Conservation (phyloP, 2,329 filamentous ascomycete species). For the Elsinoe necatrix region DNA sequence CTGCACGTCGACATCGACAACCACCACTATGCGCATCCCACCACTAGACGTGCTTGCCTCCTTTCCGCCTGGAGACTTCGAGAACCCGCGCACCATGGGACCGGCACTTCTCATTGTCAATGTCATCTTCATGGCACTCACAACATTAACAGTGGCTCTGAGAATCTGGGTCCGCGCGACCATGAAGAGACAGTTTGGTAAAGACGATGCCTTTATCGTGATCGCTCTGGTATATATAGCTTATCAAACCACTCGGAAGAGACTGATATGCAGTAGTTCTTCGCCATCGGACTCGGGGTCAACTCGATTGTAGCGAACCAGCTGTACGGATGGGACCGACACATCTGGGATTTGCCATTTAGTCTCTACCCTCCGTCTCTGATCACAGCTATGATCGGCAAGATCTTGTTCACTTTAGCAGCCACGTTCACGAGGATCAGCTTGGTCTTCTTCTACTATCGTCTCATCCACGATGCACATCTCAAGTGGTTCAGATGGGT, state of each 20-base stretch:
- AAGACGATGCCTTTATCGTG: slow-evolving; percentile 36
- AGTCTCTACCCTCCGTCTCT: slow-evolving; percentile 22
- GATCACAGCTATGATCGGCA: slow-evolving; percentile 36
- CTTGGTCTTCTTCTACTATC: slow-evolving; percentile 40
- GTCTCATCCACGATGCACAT: slow-evolving; percentile 35
- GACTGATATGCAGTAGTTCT: slow-evolving; percentile 24
- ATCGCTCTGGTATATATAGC: slow-evolving; percentile 30
- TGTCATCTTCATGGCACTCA: slow-evolving; percentile 32
- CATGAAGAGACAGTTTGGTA: slow-evolving; percentile 36
- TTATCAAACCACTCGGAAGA: neutral
- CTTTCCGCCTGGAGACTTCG: slow-evolving; percentile 37
- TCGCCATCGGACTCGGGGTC: slow-evolving; percentile 32
- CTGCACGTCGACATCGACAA: neutral
- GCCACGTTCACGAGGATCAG: slow-evolving; percentile 38
- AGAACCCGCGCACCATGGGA: slow-evolving; percentile 34
- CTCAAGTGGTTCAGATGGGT: slow-evolving; percentile 33
- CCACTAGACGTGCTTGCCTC: slow-evolving; percentile 26
- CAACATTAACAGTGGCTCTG: slow-evolving; percentile 29
- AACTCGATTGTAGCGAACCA: slow-evolving; percentile 36
- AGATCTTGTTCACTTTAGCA: slow-evolving; percentile 35
- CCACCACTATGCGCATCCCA: slow-evolving; percentile 21
- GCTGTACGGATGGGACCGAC: slow-evolving; percentile 36
- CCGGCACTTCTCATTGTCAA: slow-evolving; percentile 34
- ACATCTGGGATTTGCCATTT: slow-evolving; percentile 36
- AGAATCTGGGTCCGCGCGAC: slow-evolving; percentile 35